These are phyloP conservation scores for Rubroboletus pulcherrimus DNA, from an alignment of 768 basidiomycete genomes.

Conservation along the genomic window DNA sequence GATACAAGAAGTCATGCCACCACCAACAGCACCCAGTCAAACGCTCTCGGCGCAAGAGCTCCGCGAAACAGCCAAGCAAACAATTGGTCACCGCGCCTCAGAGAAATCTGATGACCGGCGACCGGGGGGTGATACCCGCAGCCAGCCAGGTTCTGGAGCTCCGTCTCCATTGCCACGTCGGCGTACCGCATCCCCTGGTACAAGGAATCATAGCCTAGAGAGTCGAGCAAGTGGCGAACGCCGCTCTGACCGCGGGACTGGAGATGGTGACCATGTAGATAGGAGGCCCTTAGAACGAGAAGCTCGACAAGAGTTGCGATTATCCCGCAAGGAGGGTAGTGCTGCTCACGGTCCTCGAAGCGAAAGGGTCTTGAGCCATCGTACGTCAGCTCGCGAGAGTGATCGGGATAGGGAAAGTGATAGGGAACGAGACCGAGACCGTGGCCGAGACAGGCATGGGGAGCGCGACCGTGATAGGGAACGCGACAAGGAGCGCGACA, in stretches of 20 bases:
- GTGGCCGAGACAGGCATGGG: conserved; percentile 44
- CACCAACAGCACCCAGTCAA: conserved; percentile 74
- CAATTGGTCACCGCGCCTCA: conserved; percentile 39
- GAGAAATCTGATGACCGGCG: conserved; percentile 42
- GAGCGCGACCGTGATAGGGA: conserved; percentile 48
- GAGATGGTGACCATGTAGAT: conserved; percentile 44
- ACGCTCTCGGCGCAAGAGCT: conserved; percentile 76
- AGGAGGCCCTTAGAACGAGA: conserved; percentile 57
- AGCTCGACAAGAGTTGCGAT: conserved; percentile 41
- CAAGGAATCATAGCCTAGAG: conserved; percentile 66
- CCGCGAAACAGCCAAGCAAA: conserved; percentile 74
- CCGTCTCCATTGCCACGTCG: conserved; percentile 53
- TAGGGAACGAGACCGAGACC: conserved; percentile 46
- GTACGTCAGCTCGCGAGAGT: conserved; percentile 31
- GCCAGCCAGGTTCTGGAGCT: conserved; percentile 48
- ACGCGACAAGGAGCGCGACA: conserved; percentile 38
- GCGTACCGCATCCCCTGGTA: conserved; percentile 63
- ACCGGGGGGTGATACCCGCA: conserved; percentile 37
- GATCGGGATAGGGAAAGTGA: conserved; percentile 44
- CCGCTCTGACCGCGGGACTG: conserved; percentile 48
- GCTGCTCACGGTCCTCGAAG: conserved; percentile 50
- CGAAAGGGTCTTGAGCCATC: conserved; percentile 45
- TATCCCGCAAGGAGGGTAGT: conserved; percentile 41
- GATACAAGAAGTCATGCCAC: conserved; percentile 58
- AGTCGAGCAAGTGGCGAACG: conserved; percentile 71